phyloP scores from a whole-genome alignment of 2,329 filamentous ascomycete species.

The Xylariaceae sp. region DNA sequence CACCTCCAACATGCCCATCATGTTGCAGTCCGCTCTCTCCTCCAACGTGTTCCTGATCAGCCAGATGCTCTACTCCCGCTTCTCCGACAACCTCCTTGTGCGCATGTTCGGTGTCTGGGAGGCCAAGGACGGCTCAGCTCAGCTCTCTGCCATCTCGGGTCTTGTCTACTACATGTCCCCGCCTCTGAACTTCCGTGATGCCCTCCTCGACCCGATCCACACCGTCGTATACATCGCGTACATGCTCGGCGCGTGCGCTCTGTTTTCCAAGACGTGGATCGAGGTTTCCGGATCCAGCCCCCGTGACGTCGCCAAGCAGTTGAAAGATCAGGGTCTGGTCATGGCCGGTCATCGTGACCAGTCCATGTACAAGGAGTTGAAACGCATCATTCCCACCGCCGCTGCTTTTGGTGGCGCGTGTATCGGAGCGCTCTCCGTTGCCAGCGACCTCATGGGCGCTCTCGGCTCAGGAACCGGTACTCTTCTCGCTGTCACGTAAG shows the following conservation, averaged over 20 bases:
- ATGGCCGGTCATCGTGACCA: slow-evolving; percentile 99
- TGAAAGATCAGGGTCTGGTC: slow-evolving; percentile 98
- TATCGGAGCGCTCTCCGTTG: slow-evolving; percentile 95
- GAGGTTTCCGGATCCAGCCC: slow-evolving; percentile 98
- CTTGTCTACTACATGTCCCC: slow-evolving; percentile 99
- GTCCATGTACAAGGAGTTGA: slow-evolving; percentile 99
- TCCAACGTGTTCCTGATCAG: slow-evolving; percentile 99
- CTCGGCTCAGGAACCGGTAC: slow-evolving; percentile 97
- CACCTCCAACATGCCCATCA: slow-evolving; percentile 99
- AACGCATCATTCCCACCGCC: slow-evolving; percentile 97
- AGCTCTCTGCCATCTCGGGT: slow-evolving; percentile 89
- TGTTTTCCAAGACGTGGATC: slow-evolving; percentile 99
- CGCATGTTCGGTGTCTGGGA: slow-evolving; percentile 98
- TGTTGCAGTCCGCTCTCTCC: slow-evolving; percentile 97
- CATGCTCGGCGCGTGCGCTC: slow-evolving; percentile 95
- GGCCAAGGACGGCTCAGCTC: slow-evolving; percentile 89
- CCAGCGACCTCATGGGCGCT: slow-evolving; percentile 91
- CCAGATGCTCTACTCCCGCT: slow-evolving; percentile 98
- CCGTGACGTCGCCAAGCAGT: slow-evolving; percentile 97
- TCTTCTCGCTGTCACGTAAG: slow-evolving; percentile 95
- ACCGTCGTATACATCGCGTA: slow-evolving; percentile 93
- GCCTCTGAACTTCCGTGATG: slow-evolving; percentile 94
- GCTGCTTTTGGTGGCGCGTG: slow-evolving; percentile 98
- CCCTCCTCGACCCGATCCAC: slow-evolving; percentile 94
- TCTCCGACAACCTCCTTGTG: slow-evolving; percentile 98